Conservation (phyloP, 2,329 filamentous ascomycete genomes). For the Microdochium nivale region DNA sequence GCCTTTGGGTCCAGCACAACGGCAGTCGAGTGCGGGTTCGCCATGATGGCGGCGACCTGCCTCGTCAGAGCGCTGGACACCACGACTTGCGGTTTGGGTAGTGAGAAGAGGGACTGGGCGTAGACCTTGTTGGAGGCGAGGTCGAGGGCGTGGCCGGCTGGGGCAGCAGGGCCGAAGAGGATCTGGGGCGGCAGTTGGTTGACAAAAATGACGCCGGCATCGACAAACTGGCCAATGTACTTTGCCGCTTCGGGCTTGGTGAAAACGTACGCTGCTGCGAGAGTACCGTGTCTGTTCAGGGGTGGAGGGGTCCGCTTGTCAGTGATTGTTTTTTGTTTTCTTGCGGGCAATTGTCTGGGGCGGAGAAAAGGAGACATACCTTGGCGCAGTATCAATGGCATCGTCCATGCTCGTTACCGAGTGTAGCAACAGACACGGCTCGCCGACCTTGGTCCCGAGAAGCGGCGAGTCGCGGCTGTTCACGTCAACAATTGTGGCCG, state of each 20-base stretch:
- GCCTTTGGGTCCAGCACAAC: conserved; percentile 10
- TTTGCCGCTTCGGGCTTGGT: conserved; percentile 39
- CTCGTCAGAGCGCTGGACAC: background rate
- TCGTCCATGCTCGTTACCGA: conserved; percentile 42
- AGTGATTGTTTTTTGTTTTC: background rate
- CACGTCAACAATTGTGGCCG: background rate
- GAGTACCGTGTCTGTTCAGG: conserved; percentile 6
- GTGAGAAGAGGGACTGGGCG: conserved; percentile 28
- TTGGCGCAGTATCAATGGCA: conserved; percentile 37
- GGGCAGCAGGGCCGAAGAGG: conserved; percentile 32
- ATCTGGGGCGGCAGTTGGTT: conserved; percentile 50
- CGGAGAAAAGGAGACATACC: conserved; percentile 12
- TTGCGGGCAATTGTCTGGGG: conserved; percentile 4
- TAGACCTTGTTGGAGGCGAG: background rate
- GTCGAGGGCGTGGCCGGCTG: conserved; percentile 11
- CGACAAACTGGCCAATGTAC: conserved; percentile 49
- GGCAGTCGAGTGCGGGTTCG: background rate
- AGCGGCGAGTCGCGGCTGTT: conserved; percentile 14
- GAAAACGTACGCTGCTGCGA: conserved; percentile 45
- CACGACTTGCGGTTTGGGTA: conserved; percentile 32
- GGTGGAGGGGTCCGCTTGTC: background rate
- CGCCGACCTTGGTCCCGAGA: conserved; percentile 27
- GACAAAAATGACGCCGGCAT: conserved; percentile 38
- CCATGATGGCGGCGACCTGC: background rate
- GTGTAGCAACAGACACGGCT: conserved; percentile 34